Evolutionary conservation across 257 asterid species (phyloP).

Genomic region (Fraxinus quadrangulata): DNA sequence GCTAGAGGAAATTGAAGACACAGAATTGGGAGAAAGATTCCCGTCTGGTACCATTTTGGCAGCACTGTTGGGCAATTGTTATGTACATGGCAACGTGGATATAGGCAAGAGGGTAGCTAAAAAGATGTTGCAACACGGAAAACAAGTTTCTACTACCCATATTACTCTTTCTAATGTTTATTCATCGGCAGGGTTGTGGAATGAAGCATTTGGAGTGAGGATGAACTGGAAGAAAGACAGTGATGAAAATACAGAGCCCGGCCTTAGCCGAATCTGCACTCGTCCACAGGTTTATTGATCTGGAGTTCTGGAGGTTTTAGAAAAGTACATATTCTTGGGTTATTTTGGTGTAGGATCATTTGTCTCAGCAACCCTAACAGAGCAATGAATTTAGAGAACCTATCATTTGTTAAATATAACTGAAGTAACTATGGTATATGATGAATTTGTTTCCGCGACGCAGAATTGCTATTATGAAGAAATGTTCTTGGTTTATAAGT

Average conservation of each 20-base stretch:
- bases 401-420: neutral
- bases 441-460: neutral
- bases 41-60: conserved; percentile 36
- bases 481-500: neutral
- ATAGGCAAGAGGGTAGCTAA: conserved; percentile 37
- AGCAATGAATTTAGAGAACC: neutral
- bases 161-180: conserved; percentile 43
- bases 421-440: neutral
- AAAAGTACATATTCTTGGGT: neutral
- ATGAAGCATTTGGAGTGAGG: conserved; percentile 41
- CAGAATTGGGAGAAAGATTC: neutral
- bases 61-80: conserved; percentile 47
- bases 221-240: conserved; percentile 32
- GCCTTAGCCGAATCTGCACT: conserved; percentile 35
- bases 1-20: conserved; percentile 34
- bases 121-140: conserved; percentile 27
- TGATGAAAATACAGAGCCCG: conserved; percentile 32
- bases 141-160: conserved; percentile 23
- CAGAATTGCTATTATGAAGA: neutral
- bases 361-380: neutral
- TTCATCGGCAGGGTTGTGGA: conserved; percentile 50
- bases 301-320: neutral
- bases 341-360: neutral
- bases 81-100: conserved; percentile 37
- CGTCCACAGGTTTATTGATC: conserved; percentile 22